Evolutionary conservation across 192 early-diverging fungal genomes (phyloP).

Genomic region (Allomyces arbusculus): DNA sequence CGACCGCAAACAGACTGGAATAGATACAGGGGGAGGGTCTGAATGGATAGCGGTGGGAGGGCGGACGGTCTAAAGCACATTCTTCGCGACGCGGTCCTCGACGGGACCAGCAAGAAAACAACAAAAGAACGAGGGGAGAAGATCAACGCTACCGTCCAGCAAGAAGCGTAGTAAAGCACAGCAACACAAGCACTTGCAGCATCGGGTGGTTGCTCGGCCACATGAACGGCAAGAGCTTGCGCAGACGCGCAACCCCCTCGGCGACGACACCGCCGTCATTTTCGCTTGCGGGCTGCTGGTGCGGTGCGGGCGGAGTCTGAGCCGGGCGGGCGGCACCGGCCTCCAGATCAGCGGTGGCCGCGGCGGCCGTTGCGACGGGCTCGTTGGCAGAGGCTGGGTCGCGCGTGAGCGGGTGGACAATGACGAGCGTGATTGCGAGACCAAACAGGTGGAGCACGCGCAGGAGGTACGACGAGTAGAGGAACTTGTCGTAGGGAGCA

Average conservation of each 20-base stretch:
- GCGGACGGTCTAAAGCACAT: too few relatives aligned
- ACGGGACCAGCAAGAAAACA: too few relatives aligned
- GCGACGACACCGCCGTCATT: neutral
- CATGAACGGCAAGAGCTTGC: slow-evolving; percentile 56
- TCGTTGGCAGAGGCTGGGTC: too few relatives aligned
- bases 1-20: too few relatives aligned
- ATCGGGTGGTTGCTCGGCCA: slow-evolving; percentile 45
- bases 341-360: neutral
- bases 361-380: neutral
- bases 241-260: slow-evolving; percentile 9
- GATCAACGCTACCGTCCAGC: slow-evolving; percentile 18
- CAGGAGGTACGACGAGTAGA: neutral
- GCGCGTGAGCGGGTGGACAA: slow-evolving; percentile 1
- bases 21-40: too few relatives aligned
- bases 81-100: too few relatives aligned
- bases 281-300: neutral
- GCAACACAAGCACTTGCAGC: slow-evolving; percentile 45
- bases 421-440: neutral
- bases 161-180: slow-evolving; percentile 44
- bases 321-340: neutral
- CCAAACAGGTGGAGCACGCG: slow-evolving; percentile 7
- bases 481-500: neutral
- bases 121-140: slow-evolving; percentile 1
- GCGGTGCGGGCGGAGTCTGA: too few relatives aligned
- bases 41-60: too few relatives aligned